Base-by-base conservation (phyloP, 768 basidiomycete genomes). In the Trametes cingulata region DNA sequence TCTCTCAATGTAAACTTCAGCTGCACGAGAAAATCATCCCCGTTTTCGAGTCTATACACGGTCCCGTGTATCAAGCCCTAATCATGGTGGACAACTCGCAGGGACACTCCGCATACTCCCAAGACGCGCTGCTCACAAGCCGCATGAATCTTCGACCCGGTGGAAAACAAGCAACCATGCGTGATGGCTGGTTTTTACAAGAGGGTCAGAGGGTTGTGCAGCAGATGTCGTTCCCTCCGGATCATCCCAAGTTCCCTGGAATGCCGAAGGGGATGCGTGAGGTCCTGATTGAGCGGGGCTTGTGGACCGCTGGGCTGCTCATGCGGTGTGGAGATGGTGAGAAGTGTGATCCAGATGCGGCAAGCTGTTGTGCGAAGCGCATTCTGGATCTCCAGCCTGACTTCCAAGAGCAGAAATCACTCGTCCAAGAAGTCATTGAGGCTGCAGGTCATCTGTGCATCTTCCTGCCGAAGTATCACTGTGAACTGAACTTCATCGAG, bases 31-130 rank as follows among this genome's bases (percentile, higher is more conserved):
- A 68, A 49, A 62, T 68, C 53, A 60, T 70, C 33, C 61, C 68
- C 0, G 51, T 56, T 1, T 70, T 72, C 41, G 53, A 66, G 36
- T 15, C 27, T 17, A 51, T 47, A 15, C 67, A 70, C 47, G 61
- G 62, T 8, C 56, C 63, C 13, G 52, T 47, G 4, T 75, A 73
- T 65, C 72, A 74, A 49, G 74, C 72, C 1, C 62, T 79, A 0
- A 64, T 80, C 40, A 60, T 78, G 52, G 70, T 80, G 53, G 74
- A 79, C 57, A 74, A 79, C 53, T 80, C 77, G 3, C 77, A 79
- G 54, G 78, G 77, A 0, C 76, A 77, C 56, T 68, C 71, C 8
- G 74, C 75, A 49, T 80, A 77, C 68, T 57, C 72, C 0, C 62
- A 56, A 1, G 73, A 78, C 71, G 75, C 77, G 3, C 67, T 80